Conservation (phyloP, 2,329 filamentous ascomycete genomes). For the Epichloe scottii region DNA sequence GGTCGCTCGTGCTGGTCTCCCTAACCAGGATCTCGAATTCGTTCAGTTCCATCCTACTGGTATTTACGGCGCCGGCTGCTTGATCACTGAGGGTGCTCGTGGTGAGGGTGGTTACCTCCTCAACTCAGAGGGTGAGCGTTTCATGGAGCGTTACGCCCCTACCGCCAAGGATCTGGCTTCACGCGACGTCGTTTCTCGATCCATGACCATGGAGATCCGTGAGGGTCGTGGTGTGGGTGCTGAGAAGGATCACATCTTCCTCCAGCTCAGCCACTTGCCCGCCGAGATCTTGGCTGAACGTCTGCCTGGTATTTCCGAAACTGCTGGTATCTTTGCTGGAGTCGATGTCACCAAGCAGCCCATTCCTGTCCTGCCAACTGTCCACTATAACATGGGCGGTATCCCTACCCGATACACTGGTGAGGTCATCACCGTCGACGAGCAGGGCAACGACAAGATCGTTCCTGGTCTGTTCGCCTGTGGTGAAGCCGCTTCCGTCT, state of each 20-base stretch:
- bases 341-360: slow-evolving; percentile 96
- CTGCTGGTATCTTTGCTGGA: slow-evolving; percentile 90
- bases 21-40: slow-evolving; percentile 98
- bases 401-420: slow-evolving; percentile 96
- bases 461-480: slow-evolving; percentile 93
- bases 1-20: slow-evolving; percentile 93
- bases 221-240: slow-evolving; percentile 93
- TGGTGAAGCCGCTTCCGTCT: slow-evolving; percentile 94
- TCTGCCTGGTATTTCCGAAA: slow-evolving; percentile 97
- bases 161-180: slow-evolving; percentile 96
- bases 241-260: slow-evolving; percentile 97
- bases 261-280: slow-evolving; percentile 91
- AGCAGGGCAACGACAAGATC: slow-evolving; percentile 77
- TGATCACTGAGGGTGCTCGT: slow-evolving; percentile 96
- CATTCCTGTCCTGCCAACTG: slow-evolving; percentile 89
- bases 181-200: slow-evolving; percentile 91
- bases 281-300: slow-evolving; percentile 87
- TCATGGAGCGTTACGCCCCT: slow-evolving; percentile 98
- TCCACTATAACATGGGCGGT: slow-evolving; percentile 99
- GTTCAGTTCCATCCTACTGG: slow-evolving; percentile 98
- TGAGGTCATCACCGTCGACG: slow-evolving; percentile 83
- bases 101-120: slow-evolving; percentile 97
- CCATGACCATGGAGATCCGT: slow-evolving; percentile 97
- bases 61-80: slow-evolving; percentile 95
- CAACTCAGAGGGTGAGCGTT: slow-evolving; percentile 95